phyloP scores from a whole-genome alignment of 306 rosid species.

The Malus asiatica region DNA sequence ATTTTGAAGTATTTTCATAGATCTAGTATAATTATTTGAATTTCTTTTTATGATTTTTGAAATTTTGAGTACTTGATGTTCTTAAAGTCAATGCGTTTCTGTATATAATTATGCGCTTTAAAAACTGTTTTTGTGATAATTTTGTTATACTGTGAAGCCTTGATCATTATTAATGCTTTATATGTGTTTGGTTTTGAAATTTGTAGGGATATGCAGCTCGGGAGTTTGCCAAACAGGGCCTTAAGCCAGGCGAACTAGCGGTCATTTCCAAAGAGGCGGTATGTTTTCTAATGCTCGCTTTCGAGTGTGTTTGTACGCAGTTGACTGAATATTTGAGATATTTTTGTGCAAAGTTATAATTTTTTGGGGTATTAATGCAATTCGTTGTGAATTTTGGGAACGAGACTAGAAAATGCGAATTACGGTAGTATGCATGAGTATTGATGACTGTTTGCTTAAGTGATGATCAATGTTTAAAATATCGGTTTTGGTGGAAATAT shows the following conservation, averaged over 20 bases:
- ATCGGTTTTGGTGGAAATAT: too few relatives aligned
- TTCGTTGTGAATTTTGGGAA: not conserved
- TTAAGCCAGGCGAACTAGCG: constrained; percentile 85
- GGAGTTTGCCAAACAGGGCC: constrained; percentile 77
- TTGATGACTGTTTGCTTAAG: not conserved
- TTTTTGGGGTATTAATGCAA: not conserved
- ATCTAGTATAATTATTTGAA: not conserved
- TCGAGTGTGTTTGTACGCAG: not conserved
- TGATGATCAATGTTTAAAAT: too few relatives aligned
- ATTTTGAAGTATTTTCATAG: not conserved
- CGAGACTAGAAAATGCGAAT: not conserved
- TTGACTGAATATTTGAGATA: not conserved
- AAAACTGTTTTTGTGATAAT: not conserved
- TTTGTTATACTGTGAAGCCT: not conserved
- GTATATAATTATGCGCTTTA: not conserved
- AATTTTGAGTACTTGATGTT: not conserved
- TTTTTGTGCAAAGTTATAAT: not conserved
- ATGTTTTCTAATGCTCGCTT: not conserved
- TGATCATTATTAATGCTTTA: not conserved
- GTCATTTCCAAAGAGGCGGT: constrained; percentile 92
- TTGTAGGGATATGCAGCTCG: constrained; percentile 92
- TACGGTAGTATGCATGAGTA: not conserved
- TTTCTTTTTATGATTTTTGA: not conserved
- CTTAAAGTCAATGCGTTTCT: not conserved
- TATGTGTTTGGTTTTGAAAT: not conserved